A percentile compares a stretch with the other conserved stretches of the same genome.
These are phyloP conservation scores for Globisporangium takayamanum DNA, from an alignment of 352 stramenopile genomes.

Conservation along the genomic window DNA sequence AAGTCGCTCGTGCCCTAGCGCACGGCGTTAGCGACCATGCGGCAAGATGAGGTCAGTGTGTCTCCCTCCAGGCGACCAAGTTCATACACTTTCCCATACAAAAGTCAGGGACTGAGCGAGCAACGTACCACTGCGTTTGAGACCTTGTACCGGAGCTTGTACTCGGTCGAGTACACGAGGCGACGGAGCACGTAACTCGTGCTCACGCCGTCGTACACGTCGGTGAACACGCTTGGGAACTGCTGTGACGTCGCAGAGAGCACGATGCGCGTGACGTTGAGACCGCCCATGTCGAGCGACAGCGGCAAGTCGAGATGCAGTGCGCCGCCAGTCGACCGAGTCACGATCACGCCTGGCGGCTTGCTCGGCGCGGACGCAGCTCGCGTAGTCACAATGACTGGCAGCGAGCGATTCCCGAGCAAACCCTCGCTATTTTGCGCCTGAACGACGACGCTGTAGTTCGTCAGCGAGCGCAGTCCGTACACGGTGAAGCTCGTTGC, in stretches of 20 bases:
- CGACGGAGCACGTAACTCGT: slow-evolving; percentile 19
- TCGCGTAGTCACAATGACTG: slow-evolving; percentile 22
- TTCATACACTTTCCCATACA: not conserved
- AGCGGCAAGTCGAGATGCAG: slow-evolving; percentile 30
- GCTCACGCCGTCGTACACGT: slow-evolving; percentile 29
- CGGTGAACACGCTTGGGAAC: slow-evolving; percentile 29
- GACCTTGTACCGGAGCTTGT: slow-evolving; percentile 40
- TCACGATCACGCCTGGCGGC: slow-evolving; percentile 18
- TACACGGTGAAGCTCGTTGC: slow-evolving; percentile 14
- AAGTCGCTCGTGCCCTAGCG: slow-evolving; percentile 38
- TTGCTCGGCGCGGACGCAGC: slow-evolving; percentile 30
- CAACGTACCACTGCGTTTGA: slow-evolving; percentile 15
- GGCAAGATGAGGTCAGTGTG: not conserved
- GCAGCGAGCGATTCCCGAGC: slow-evolving; percentile 13
- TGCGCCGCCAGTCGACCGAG: slow-evolving; percentile 29
- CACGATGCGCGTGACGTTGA: slow-evolving; percentile 19
- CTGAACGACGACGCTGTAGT: slow-evolving; percentile 27
- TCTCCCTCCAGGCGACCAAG: not conserved
- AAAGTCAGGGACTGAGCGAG: not conserved
- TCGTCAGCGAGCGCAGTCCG: slow-evolving; percentile 21
- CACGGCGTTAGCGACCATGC: not conserved
- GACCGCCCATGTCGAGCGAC: slow-evolving; percentile 33
- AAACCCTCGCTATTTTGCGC: slow-evolving; percentile 31
- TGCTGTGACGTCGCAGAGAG: slow-evolving; percentile 28
- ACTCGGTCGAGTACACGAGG: slow-evolving; percentile 35